These are phyloP conservation scores for Talaromyces marneffei DNA, from an alignment of 2,329 filamentous ascomycete genomes.

Conservation along the genomic window DNA sequence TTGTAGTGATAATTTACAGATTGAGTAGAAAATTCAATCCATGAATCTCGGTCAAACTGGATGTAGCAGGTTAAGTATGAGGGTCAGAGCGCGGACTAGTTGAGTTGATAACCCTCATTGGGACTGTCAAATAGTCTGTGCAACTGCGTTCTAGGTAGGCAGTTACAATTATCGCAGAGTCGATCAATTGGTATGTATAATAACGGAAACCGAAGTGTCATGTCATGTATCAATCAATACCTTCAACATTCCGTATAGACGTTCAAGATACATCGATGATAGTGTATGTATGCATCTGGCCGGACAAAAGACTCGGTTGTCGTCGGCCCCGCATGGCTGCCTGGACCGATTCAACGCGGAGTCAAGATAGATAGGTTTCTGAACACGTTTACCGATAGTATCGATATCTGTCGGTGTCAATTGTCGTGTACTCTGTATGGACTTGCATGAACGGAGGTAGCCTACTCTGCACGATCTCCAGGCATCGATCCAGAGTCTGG, in stretches of 20 bases:
- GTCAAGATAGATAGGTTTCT: not conserved
- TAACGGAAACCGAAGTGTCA: not conserved
- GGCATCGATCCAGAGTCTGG: slow-evolving; percentile 1
- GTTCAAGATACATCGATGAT: not conserved
- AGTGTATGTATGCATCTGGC: not conserved
- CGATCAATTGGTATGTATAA: not conserved
- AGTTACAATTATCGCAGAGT: not conserved
- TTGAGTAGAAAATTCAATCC: not conserved
- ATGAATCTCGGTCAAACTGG: not conserved
- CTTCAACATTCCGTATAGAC: not conserved
- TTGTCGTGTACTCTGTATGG: not conserved
- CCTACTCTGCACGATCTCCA: slow-evolving; percentile 3
- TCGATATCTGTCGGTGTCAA: no score
- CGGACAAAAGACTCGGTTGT: not conserved
- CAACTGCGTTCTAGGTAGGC: not conserved
- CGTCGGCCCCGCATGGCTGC: slow-evolving; percentile 1
- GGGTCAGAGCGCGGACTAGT: not conserved
- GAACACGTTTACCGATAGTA: not conserved
- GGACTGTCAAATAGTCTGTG: no score
- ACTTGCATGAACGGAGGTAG: not conserved
- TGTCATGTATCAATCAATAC: not conserved
- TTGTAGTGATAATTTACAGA: not conserved
- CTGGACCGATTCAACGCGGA: not conserved
- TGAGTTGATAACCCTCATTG: not conserved
- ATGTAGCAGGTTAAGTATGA: not conserved